Base-by-base conservation (phyloP, 371 early-diverging fungal genomes). In the Mucor racemosus region DNA sequence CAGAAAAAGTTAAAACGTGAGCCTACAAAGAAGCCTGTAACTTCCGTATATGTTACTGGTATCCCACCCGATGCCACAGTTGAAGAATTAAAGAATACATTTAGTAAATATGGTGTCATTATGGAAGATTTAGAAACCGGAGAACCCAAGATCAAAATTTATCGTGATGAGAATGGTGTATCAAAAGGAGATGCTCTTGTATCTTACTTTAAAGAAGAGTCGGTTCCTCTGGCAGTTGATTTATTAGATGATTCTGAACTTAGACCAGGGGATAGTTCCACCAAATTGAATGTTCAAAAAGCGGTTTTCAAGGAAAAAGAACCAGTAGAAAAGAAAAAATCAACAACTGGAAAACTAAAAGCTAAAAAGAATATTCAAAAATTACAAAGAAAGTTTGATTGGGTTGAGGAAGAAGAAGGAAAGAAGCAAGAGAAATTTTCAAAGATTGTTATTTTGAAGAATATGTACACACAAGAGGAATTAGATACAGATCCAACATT, bases 111-210 rank as follows among this genome's bases (percentile, higher is more conserved):
- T 65, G 98, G 97, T 33, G 86, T 97, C 4, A 89, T 98, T 38
- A 90, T 95, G 92, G 94, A 94, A 57, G 97, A 94, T 71, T 62
- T 91, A 4, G 69, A 77, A 7, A 86, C 90, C 21, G 89, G 91
- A 7, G 77, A 88, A 66, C 95, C 97, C n/a, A 90, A 90, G 58
- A 94, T 98, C 68, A 98, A 97, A 72, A 70, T 98, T 31, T 98
- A 98, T 73, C 83, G 78, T 17, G 86, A 95, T 48, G 78, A 80
- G 8, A 81, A 90, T 9, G 91, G 88, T 13, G 64, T 69, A 5
- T 74, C 84, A 44, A 97, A 96, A 71, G 98, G 97, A 1, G 98
- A 98, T 71, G 97, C 92, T 0, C 77, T 97, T 13, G 90, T 98
- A 17, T 92, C 92, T 0, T 97, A 92, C 69, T 90, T 95, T 66